Base-by-base conservation (phyloP, 495 filamentous ascomycete genomes). In the Pseudoneurospora amorphoporcata region DNA sequence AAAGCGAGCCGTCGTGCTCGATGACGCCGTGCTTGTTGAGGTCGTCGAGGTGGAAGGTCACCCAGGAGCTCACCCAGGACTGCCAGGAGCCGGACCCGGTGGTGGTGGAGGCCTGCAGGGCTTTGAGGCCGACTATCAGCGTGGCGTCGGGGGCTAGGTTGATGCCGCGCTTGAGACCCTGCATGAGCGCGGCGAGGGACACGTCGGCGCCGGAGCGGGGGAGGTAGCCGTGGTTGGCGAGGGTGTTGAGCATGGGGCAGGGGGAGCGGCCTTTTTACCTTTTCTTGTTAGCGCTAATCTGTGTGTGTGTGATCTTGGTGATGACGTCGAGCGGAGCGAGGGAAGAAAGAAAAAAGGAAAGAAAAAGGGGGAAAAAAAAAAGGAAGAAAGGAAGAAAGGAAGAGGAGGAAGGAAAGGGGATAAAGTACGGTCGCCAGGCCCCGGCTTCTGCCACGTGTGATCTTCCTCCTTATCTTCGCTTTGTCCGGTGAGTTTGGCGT, bases 191-290 rank as follows among this genome's bases (percentile, higher is more conserved):
- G 17, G 78, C 73, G 29, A 81, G 72, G 39, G 76, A 79, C 16
- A 80, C 71, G 32, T 77, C 73, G n/a, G 81, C 76, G 47, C 88
- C 88, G 75, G 86, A 82, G 58, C 81, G 87, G 2, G 86, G 83
- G 17, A 90, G 81, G 72, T 87, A 89, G 69, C 81, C 82, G 76
- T 89, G 87, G 79, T 89, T 89, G 2, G 87, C 87, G 43, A 88
- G 80, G 16, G 85, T 81, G 75, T 89, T 89, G 29, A 89, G 77
- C 71, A 84, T 86, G 0, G 88, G 88, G 71, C 88, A 85, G 68
- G 85, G 79, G 72, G 80, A 77, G 58, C 85, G 73, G 45, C 43
- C 76, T 53, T 53, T 78, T 39, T 7, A 29, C 68, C 14, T 6
- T 1, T 40, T 38, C 38, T 65, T 12, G 69, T 47, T 5, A 37